Percentiles rank a stretch among this genome's conserved stretches.
phyloP scores from a whole-genome alignment of 176 grass and related monocot genomes.

The Typha latifolia region DNA sequence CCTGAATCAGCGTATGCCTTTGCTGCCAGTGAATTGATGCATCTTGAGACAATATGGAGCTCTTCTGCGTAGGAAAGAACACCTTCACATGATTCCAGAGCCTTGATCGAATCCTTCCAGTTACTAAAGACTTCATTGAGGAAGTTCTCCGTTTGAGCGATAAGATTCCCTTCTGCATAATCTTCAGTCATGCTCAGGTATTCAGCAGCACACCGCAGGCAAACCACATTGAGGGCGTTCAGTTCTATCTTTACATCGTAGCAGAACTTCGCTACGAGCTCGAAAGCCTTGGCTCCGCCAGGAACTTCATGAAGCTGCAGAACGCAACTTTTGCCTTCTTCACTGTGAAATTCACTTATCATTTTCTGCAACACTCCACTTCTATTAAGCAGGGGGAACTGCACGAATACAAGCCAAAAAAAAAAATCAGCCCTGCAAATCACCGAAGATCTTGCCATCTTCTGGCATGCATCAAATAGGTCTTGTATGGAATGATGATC shows the following conservation, averaged over 20 bases:
- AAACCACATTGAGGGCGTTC: conserved; percentile 61
- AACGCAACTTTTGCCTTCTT: conserved; percentile 43
- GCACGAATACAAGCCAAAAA: not conserved
- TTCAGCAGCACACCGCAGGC: conserved; percentile 60
- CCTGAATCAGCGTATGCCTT: conserved; percentile 61
- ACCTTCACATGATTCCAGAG: conserved; percentile 60
- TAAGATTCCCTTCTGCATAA: conserved; percentile 66
- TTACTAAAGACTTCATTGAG: conserved; percentile 41
- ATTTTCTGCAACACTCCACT: conserved; percentile 65
- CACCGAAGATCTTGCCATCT: no score
- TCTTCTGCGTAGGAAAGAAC: conserved; percentile 60
- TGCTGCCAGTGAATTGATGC: conserved; percentile 58
- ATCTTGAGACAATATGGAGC: conserved; percentile 42
- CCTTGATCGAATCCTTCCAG: conserved; percentile 84
- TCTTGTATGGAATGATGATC: no score
- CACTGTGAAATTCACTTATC: conserved; percentile 38
- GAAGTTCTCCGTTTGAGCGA: conserved; percentile 65
- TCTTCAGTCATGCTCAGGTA: conserved; percentile 84
- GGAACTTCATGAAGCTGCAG: conserved; percentile 70
- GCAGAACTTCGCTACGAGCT: conserved; percentile 73
- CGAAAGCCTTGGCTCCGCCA: conserved; percentile 76
- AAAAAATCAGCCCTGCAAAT: not conserved
- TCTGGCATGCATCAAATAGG: no score
- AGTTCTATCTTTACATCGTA: conserved; percentile 79
- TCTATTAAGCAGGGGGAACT: conserved; percentile 81